A percentile compares a stretch with the other conserved stretches of the same genome.
Evolutionary conservation across 495 filamentous ascomycete species (phyloP).

Genomic region (Penicillium nucicola): DNA sequence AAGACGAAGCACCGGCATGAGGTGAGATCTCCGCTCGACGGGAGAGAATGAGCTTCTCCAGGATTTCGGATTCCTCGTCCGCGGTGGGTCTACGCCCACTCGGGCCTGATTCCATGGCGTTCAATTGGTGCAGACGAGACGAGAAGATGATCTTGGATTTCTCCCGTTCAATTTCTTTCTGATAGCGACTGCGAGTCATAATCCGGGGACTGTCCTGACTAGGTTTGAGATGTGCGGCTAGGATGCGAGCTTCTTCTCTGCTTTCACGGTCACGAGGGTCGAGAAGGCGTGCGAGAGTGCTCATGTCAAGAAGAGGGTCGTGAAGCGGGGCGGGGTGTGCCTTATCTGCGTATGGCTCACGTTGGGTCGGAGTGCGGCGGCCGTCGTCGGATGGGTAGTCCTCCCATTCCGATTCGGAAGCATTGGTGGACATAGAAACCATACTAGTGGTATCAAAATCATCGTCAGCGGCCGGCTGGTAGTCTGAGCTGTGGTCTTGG

Average conservation of each 20-base stretch:
- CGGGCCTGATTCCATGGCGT: slow-evolving; percentile 9
- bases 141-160: slow-evolving; percentile 62
- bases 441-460: slow-evolving; percentile 77
- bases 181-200: slow-evolving; percentile 77
- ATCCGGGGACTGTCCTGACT: slow-evolving; percentile 47
- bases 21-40: slow-evolving; percentile 38
- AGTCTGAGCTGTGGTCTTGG: slow-evolving; percentile 73
- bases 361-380: slow-evolving; percentile 73
- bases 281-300: slow-evolving; percentile 75
- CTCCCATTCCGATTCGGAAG: slow-evolving; percentile 56
- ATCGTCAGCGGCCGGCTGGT: slow-evolving; percentile 43
- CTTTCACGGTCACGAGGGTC: slow-evolving; percentile 76
- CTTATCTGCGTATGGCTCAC: slow-evolving; percentile 42
- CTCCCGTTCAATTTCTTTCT: slow-evolving; percentile 60
- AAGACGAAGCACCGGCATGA: slow-evolving; percentile 36
- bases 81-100: slow-evolving; percentile 46
- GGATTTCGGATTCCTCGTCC: slow-evolving; percentile 73
- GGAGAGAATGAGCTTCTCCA: slow-evolving; percentile 78
- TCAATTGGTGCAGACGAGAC: slow-evolving; percentile 25
- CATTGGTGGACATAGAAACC: slow-evolving; percentile 57
- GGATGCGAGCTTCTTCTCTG: slow-evolving; percentile 72
- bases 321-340: slow-evolving; percentile 52
- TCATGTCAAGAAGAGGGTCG: slow-evolving; percentile 63
- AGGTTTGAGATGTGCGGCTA: slow-evolving; percentile 74
- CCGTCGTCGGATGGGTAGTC: slow-evolving; percentile 51